Base-by-base conservation (phyloP, 2,329 filamentous ascomycete genomes). In the Elsinoe ampelina region DNA sequence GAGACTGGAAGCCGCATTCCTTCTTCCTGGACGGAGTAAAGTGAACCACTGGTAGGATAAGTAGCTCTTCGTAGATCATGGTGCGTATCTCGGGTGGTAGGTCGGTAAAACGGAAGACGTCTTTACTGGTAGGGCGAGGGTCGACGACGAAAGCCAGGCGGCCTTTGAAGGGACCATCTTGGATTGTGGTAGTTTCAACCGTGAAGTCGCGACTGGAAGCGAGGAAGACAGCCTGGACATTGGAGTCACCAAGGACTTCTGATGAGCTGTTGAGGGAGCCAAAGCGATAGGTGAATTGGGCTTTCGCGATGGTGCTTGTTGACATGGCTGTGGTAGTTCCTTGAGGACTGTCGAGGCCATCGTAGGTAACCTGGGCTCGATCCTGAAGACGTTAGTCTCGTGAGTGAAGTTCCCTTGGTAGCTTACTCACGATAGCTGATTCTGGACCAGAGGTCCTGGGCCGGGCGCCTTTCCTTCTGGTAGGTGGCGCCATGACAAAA, bases 61-160 rank as follows among this genome's bases (percentile, higher is more conserved):
- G 12, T n/a, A 47, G 57, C 19, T 55, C 51, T 8, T 60, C 41
- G 32, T 62, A 61, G 20, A 64, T 58, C 56, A 62, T 60, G 35
- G 58, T 59, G 43, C 61, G 60, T 17, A 64, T 57, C 45, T 64
- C 63, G 2, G 59, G 17, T 8, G 62, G 61, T 32, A 64, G 56
- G 15, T 60, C 45, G 2, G 58, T 56, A 22, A 61, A 59, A 0
- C 43, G 58, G n/a, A 60, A 58, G 3, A 20, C 36, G 5, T 58
- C 54, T 11, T 56, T 36, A 2, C 20, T 15, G 5, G 15, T 15
- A 35, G 56, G 58, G 35, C 48, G 41, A 19, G 61, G 60, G 39
- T 62, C 57, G 6, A 63, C 38, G 11, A 63, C 30, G 11, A 63
- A 42, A 19, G 61, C 39, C 5, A 59, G 51, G 15, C 56, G 59